These are phyloP conservation scores for Epichloe aotearoae DNA, from an alignment of 2,329 filamentous ascomycete species.

Conservation along the genomic window DNA sequence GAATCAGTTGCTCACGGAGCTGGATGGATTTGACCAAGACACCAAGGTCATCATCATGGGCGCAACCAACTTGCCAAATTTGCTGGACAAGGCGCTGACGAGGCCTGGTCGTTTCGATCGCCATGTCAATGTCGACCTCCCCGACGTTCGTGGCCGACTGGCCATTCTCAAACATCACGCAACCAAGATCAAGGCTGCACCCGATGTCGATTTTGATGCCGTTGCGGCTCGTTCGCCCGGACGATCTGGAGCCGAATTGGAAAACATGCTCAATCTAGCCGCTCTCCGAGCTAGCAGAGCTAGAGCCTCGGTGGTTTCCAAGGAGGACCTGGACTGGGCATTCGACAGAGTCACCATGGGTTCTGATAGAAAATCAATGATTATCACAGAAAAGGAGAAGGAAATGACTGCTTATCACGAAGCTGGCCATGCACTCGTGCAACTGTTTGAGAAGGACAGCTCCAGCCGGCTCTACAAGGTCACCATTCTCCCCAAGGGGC, in stretches of 20 bases:
- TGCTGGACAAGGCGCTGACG: slow-evolving; percentile 87
- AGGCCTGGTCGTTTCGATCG: slow-evolving; percentile 93
- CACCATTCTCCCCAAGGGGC: slow-evolving; percentile 85
- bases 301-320: slow-evolving; percentile 61
- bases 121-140: slow-evolving; percentile 75
- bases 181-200: slow-evolving; percentile 70
- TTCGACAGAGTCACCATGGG: slow-evolving; percentile 98
- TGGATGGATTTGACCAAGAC: slow-evolving; percentile 93
- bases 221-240: slow-evolving; percentile 82
- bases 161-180: slow-evolving; percentile 90
- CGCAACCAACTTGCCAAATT: slow-evolving; percentile 89
- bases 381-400: slow-evolving; percentile 89
- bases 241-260: slow-evolving; percentile 87
- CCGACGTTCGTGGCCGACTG: slow-evolving; percentile 85
- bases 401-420: slow-evolving; percentile 93
- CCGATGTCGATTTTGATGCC: slow-evolving; percentile 69
- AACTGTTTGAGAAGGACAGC: slow-evolving; percentile 61
- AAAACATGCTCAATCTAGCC: slow-evolving; percentile 94
- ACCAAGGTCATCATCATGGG: slow-evolving; percentile 91
- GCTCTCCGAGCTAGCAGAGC: slow-evolving; percentile 87
- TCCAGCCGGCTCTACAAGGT: slow-evolving; percentile 85
- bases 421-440: slow-evolving; percentile 85
- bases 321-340: slow-evolving; percentile 86
- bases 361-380: slow-evolving; percentile 75
- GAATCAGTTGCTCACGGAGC: slow-evolving; percentile 90